Base-by-base conservation (phyloP, 2,329 filamentous ascomycete genomes). In the Colletotrichum noveboracense region DNA sequence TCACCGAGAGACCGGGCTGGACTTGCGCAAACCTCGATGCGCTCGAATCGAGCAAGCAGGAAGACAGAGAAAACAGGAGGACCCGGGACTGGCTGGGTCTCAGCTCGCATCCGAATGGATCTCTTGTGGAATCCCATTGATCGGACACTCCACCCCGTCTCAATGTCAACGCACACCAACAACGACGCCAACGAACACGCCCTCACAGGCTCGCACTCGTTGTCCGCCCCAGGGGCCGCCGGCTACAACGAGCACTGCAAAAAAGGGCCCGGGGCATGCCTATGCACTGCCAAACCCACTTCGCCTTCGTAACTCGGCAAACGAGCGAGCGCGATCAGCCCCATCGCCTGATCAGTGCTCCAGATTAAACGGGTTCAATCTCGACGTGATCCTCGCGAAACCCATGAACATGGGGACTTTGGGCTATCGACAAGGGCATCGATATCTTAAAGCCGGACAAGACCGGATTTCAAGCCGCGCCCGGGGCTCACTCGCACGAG, bases 231-330 rank as follows among this genome's bases (percentile, higher is more conserved):
- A 48, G 58, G 30, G 58, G 58, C 32, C 60, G 28, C 65, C 48
- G 32, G 56, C 55, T 66, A 9, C 43, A 38, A 36, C 43, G 43
- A 66, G 60, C 43, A 64, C 70, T 56, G 34, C 34, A 66, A 48
- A 60, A 58, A 68, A 21, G 36, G 26, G 13, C n/a, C 56, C n/a
- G n/a, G 16, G 18, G 10, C 43, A 52, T 52, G 43, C n/a, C 43
- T 21, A 24, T 52, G n/a, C 12, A 52, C 43, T 52, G 43, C 13
- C 38, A 26, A 66, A 56, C 43, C 64, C 73, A 73, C 70, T 30
- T 73, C 28, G 58, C 55, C 73, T 75, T 75, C 73, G 73, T 71
- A 75, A 73, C 58, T 73, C 73, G 64, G 70, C 65, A 73, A 73
- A 75, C 74, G 48, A 76, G 48, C 66, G 74, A 76, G 74, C 61